Conservation (phyloP, 148 eudicot species). For the Silene latifolia region DNA sequence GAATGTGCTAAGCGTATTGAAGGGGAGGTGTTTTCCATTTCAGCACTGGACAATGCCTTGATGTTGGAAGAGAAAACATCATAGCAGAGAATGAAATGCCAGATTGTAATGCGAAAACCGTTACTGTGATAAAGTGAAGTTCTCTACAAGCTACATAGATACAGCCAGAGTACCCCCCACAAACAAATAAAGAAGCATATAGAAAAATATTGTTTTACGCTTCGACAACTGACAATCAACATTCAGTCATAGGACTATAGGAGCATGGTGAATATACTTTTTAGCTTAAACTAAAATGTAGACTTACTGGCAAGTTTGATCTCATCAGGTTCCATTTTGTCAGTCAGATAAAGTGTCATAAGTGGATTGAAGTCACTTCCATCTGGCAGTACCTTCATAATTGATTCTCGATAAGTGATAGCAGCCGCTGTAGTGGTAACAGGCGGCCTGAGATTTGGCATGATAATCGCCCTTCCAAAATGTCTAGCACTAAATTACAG, state of each 20-base stretch:
- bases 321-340: constrained; percentile 70
- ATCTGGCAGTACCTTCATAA: constrained; percentile 63
- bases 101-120: not conserved
- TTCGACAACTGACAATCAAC: not conserved
- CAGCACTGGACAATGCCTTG: not conserved
- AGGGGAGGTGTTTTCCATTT: not conserved
- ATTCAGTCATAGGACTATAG: not conserved
- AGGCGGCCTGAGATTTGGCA: constrained; percentile 96
- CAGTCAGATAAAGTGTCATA: constrained; percentile 97
- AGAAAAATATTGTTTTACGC: no score
- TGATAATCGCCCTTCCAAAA: constrained; percentile 71
- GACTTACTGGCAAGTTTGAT: constrained; percentile 86
- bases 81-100: no score
- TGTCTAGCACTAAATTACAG: constrained; percentile 34
- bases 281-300: not conserved
- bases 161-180: no score
- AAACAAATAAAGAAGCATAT: not conserved
- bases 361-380: constrained; percentile 71
- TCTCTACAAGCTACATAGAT: no score
- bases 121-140: no score
- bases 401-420: constrained; percentile 60
- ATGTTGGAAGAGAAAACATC: no score
- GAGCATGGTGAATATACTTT: not conserved
- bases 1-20: not conserved
- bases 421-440: constrained; percentile 82